These are phyloP conservation scores for Gamsiella multidivaricata DNA, from an alignment of 192 early-diverging fungal genomes.

Conservation along the genomic window DNA sequence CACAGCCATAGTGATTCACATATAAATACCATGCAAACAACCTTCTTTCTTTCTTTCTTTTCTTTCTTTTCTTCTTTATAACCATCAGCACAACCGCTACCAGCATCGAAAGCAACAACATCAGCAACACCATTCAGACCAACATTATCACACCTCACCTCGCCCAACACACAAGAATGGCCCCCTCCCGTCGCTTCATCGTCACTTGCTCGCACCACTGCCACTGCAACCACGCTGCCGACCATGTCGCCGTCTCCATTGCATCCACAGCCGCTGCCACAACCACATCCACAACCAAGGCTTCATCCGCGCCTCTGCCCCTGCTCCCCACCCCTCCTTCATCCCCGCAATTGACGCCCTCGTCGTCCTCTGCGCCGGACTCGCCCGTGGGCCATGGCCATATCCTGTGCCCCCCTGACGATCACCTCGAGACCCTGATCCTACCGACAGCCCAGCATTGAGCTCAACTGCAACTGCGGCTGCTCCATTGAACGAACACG, in stretches of 20 bases:
- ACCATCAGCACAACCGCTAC: not conserved
- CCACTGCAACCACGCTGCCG: slow-evolving; percentile 18
- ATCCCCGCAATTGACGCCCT: slow-evolving; percentile 4
- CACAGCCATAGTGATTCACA: not conserved
- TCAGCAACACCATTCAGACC: slow-evolving; percentile 2
- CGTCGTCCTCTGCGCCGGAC: slow-evolving; percentile 7
- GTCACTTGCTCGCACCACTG: slow-evolving; percentile 51
- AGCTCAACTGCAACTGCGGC: no score
- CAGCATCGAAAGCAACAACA: not conserved
- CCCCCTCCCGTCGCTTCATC: slow-evolving; percentile 39
- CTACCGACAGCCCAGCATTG: not conserved
- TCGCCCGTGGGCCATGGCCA: not conserved
- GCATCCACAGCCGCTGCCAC: not conserved
- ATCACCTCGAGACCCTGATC: not conserved
- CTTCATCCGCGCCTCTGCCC: not conserved
- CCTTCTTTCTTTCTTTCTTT: not conserved
- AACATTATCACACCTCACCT: not conserved
- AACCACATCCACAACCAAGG: not conserved
- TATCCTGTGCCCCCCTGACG: not conserved
- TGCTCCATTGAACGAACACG: no score
- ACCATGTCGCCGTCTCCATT: not conserved
- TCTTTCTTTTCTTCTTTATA: not conserved
- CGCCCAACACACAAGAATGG: slow-evolving; percentile 30
- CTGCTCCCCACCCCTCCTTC: slow-evolving; percentile 15
- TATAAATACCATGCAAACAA: not conserved